A percentile compares a stretch with the other conserved stretches of the same genome.
Evolutionary conservation across 805 yeast genomes (phyloP).

Genomic region (Danielia oregonensis): DNA sequence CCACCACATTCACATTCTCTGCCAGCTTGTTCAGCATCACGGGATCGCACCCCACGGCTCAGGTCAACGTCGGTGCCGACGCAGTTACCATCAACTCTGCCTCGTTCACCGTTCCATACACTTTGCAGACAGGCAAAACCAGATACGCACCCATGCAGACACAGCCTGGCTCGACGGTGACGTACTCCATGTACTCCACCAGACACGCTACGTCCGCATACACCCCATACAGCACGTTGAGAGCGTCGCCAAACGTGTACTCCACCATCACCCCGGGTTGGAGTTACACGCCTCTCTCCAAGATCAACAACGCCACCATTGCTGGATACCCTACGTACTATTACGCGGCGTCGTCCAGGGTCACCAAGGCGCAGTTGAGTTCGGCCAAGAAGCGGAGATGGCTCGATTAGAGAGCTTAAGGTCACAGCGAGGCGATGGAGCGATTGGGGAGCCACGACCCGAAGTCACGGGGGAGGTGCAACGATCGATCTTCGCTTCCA

Average conservation of each 20-base stretch:
- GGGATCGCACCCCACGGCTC: slow-evolving; percentile 39
- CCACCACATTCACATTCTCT: slow-evolving; percentile 39
- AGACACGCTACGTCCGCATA: slow-evolving; percentile 66
- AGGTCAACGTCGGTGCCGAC: slow-evolving; percentile 29
- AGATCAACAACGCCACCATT: slow-evolving; percentile 64
- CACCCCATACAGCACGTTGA: slow-evolving; percentile 46
- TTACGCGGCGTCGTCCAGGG: slow-evolving; percentile 58
- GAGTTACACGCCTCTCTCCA: slow-evolving; percentile 64
- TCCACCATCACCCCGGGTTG: slow-evolving; percentile 87
- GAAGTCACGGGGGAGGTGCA: no score
- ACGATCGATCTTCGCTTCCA: no score
- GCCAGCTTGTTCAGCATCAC: slow-evolving; percentile 30
- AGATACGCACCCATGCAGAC: slow-evolving; percentile 91
- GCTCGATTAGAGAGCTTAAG: slow-evolving; percentile 33
- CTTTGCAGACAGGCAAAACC: slow-evolving; percentile 71
- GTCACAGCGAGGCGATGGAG: no score
- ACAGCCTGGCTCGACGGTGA: slow-evolving; percentile 74
- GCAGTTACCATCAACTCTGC: slow-evolving; percentile 25
- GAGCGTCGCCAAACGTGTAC: slow-evolving; percentile 38
- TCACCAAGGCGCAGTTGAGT: slow-evolving; percentile 36
- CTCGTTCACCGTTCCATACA: slow-evolving; percentile 69
- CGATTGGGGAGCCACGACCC: no score
- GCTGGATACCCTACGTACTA: slow-evolving; percentile 65
- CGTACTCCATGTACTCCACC: slow-evolving; percentile 63
- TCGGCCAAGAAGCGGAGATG: slow-evolving; percentile 36